phyloP scores from a whole-genome alignment of 78 protist genomes.

The Emiliania huxleyi region DNA sequence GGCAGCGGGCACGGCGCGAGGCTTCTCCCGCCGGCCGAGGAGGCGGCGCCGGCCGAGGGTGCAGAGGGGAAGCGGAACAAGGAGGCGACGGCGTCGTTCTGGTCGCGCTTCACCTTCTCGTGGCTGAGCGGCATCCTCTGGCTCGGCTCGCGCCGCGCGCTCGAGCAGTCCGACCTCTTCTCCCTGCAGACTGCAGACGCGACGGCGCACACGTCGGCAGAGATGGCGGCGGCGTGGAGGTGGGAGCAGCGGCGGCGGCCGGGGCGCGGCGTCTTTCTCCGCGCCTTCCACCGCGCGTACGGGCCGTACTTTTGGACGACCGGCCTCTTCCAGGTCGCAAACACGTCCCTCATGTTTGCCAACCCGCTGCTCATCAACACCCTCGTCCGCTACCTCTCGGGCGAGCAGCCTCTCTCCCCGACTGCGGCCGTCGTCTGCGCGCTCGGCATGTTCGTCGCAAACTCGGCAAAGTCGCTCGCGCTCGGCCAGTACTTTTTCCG shows the following conservation, averaged over 20 bases:
- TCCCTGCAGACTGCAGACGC: too few species aligned
- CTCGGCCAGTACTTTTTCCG: constrained; percentile 16
- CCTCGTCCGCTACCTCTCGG: neutral
- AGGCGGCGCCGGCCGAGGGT: neutral
- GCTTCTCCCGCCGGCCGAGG: neutral
- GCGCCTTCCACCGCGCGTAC: neutral
- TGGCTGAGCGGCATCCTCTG: neutral
- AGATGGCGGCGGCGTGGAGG: neutral
- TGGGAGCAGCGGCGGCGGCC: neutral
- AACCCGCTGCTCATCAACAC: neutral
- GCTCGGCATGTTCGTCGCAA: neutral
- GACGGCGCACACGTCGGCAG: neutral
- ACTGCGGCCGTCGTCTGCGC: neutral
- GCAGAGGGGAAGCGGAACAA: neutral
- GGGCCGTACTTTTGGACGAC: neutral
- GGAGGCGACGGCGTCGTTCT: neutral
- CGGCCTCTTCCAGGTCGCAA: neutral
- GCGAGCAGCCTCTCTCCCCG: neutral
- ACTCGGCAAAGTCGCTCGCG: neutral
- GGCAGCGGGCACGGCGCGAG: neutral
- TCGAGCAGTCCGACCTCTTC: constrained; percentile 22
- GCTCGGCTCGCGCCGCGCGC: neutral
- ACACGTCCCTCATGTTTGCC: neutral
- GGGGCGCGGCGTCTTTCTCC: neutral
- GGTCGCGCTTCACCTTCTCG: neutral